Conservation (phyloP, 2,329 filamentous ascomycete genomes). For the Sporothrix sp. region DNA sequence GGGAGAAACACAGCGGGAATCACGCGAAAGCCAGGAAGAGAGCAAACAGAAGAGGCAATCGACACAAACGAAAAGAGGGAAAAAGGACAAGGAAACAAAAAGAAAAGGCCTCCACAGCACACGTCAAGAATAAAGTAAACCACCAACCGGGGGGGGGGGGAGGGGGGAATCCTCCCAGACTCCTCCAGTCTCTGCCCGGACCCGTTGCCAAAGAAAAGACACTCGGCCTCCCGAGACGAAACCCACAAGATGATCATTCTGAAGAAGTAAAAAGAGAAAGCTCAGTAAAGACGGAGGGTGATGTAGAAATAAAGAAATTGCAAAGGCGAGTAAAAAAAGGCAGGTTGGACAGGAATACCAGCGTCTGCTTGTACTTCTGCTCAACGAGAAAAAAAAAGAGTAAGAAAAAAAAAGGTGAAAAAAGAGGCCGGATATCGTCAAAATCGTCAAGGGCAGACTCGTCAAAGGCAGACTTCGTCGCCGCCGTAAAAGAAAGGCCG, state of each 20-base stretch:
- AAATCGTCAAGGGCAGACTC: too few relatives aligned
- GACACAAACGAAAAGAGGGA: neutral
- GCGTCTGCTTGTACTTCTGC: too few relatives aligned
- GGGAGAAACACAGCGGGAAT: conserved; percentile 3
- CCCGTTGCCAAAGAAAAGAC: conserved; percentile 11
- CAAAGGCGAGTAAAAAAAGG: neutral
- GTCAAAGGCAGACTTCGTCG: too few relatives aligned
- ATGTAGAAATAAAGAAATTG: neutral
- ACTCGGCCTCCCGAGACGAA: conserved; percentile 10
- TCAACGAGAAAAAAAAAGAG: too few relatives aligned
- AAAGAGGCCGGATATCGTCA: conserved; percentile 9
- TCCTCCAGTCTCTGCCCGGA: conserved; percentile 13
- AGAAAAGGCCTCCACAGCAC: neutral
- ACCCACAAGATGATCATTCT: neutral
- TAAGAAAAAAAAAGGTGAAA: conserved; percentile 7
- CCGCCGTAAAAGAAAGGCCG: neutral
- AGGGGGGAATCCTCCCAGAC: conserved; percentile 14
- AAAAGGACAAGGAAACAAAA: neutral
- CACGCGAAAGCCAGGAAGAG: neutral
- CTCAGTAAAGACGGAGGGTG: neutral
- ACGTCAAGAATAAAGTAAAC: conserved; percentile 4
- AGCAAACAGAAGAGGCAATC: neutral
- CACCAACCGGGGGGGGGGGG: neutral
- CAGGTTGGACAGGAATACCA: neutral
- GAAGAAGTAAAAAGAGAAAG: neutral